These are phyloP conservation scores for Colletotrichum sp. DNA, from an alignment of 2,329 filamentous ascomycete species.

Conservation along the genomic window DNA sequence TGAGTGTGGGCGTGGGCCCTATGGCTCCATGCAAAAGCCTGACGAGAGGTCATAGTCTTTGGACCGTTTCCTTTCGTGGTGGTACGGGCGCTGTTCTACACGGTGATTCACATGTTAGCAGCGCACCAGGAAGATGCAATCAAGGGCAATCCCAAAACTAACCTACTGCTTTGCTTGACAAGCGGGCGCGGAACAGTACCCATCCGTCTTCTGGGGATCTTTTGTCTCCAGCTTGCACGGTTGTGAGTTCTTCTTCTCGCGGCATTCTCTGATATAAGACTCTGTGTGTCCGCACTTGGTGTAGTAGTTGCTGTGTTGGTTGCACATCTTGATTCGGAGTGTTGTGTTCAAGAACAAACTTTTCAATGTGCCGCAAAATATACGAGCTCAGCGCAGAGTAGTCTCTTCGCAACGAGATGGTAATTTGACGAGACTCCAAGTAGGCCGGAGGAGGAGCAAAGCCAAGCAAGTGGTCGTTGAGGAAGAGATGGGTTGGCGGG, in stretches of 20 bases:
- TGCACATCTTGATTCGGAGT: background rate
- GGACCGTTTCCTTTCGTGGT: background rate
- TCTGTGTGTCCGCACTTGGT: background rate
- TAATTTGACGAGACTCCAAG: background rate
- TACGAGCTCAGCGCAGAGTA: background rate
- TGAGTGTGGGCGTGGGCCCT: background rate
- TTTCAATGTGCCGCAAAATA: background rate
- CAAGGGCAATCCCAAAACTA: background rate
- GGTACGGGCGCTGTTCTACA: background rate
- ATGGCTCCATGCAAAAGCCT: background rate
- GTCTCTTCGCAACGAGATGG: background rate
- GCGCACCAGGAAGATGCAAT: background rate
- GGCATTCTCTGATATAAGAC: background rate
- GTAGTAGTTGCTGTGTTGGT: background rate
- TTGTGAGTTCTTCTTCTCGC: background rate
- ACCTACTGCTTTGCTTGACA: slow-evolving; percentile 18
- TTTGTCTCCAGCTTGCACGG: background rate
- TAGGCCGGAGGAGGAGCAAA: background rate
- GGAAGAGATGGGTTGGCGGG: background rate
- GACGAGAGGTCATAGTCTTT: background rate
- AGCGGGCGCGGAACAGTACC: slow-evolving; percentile 8
- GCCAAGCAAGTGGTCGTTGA: background rate
- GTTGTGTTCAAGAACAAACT: background rate
- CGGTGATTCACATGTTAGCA: background rate
- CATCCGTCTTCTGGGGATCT: background rate